These are phyloP conservation scores for Coniella vitis DNA, from an alignment of 2,329 filamentous ascomycete genomes.

Conservation along the genomic window DNA sequence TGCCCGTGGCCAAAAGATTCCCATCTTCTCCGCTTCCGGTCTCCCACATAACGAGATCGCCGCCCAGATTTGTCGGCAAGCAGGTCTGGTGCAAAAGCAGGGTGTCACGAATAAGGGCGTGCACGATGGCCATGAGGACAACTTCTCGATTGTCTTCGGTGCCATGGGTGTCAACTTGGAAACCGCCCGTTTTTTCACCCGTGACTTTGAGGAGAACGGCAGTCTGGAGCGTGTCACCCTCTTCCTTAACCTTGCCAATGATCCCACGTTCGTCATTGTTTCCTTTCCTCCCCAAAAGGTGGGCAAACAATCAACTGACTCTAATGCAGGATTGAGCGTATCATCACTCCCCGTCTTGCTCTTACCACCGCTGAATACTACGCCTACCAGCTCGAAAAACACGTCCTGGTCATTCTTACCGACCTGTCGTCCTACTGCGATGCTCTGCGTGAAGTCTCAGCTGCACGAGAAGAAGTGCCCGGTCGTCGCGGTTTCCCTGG, in stretches of 20 bases:
- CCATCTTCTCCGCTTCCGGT: constrained; percentile 97
- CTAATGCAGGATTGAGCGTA: constrained; percentile 79
- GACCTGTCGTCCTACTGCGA: constrained; percentile 98
- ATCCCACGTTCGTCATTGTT: constrained; percentile 72
- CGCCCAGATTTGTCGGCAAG: constrained; percentile 96
- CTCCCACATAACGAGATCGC: constrained; percentile 99
- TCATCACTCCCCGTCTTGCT: constrained; percentile 96
- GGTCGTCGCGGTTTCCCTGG: constrained; percentile 98
- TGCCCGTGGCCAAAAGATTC: constrained; percentile 98
- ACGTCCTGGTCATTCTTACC: constrained; percentile 96
- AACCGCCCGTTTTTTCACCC: constrained; percentile 95
- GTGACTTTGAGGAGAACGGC: constrained; percentile 98
- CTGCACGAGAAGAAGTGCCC: constrained; percentile 95
- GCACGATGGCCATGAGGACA: constrained; percentile 95
- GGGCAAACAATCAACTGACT: constrained; percentile 12
- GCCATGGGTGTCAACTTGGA: constrained; percentile 99
- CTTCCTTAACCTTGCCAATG: constrained; percentile 98
- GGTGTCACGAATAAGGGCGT: constrained; percentile 83
- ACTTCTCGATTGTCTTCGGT: constrained; percentile 99
- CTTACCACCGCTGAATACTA: constrained; percentile 99
- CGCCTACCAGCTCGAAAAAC: constrained; percentile 99
- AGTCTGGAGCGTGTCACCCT: constrained; percentile 95
- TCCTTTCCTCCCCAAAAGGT: background rate
- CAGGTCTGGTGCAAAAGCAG: constrained; percentile 76
- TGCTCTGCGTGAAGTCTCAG: constrained; percentile 95